phyloP scores from a whole-genome alignment of 768 basidiomycete genomes.

The Auricularia sp. region DNA sequence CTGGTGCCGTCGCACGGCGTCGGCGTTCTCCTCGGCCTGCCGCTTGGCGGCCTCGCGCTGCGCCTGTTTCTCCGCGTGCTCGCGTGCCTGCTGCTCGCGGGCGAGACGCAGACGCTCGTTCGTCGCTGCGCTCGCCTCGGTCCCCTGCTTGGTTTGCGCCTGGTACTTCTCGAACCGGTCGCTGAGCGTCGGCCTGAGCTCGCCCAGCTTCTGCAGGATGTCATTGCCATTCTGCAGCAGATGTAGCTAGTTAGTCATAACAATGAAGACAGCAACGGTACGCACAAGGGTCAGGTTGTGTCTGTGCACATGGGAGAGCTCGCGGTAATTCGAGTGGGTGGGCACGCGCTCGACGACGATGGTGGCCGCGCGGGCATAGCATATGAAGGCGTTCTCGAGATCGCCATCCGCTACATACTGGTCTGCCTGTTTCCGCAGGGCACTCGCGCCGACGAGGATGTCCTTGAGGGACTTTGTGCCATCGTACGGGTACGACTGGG shows the following conservation, averaged over 20 bases:
- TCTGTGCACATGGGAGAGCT: conserved; percentile 48
- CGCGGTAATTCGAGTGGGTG: conserved; percentile 52
- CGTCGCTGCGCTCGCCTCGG: neutral
- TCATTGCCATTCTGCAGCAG: conserved; percentile 57
- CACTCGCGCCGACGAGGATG: conserved; percentile 10
- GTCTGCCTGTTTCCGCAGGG: conserved; percentile 9
- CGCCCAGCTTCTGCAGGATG: conserved; percentile 54
- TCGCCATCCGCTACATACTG: conserved; percentile 28
- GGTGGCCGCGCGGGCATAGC: conserved; percentile 63
- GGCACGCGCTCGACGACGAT: conserved; percentile 74
- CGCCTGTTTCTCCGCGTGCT: neutral
- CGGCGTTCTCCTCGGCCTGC: conserved; percentile 12
- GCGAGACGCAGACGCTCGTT: neutral
- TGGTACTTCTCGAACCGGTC: conserved; percentile 56
- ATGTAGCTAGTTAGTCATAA: conserved; percentile 5
- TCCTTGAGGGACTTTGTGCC: conserved; percentile 9
- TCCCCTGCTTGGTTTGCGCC: conserved; percentile 20
- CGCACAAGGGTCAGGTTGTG: conserved; percentile 61
- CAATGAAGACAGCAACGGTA: neutral
- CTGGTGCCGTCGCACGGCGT: conserved; percentile 12
- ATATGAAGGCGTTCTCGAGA: conserved; percentile 61
- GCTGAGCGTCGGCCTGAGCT: conserved; percentile 54
- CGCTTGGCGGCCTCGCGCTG: conserved; percentile 4
- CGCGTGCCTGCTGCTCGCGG: neutral
- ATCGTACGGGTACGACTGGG: conserved; percentile 8